phyloP scores from a whole-genome alignment of 1,284 basidiomycete species.

The Naganishia cerealis region DNA sequence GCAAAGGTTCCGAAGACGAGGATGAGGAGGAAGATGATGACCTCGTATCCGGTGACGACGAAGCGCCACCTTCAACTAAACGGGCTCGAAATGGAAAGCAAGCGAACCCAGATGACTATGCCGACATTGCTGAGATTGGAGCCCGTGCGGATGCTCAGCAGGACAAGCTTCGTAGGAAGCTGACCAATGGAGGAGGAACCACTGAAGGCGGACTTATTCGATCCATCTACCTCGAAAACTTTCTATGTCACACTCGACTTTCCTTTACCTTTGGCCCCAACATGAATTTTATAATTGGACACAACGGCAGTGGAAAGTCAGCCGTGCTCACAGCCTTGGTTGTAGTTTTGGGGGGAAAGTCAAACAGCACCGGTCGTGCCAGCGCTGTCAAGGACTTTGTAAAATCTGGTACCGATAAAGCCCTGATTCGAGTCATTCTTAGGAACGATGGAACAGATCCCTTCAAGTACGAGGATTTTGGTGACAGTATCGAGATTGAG shows the following conservation, averaged over 20 bases:
- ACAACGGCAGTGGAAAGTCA: slow-evolving; percentile 77
- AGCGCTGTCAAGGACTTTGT: slow-evolving; percentile 84
- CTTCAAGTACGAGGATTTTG: slow-evolving; percentile 67
- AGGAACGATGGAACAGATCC: slow-evolving; percentile 28
- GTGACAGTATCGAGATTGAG: slow-evolving; percentile 78
- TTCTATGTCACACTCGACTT: slow-evolving; percentile 92
- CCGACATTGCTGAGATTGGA: not conserved
- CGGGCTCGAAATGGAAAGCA: slow-evolving; percentile 11
- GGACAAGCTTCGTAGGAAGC: slow-evolving; percentile 6
- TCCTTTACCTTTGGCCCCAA: slow-evolving; percentile 80
- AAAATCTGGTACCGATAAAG: slow-evolving; percentile 27
- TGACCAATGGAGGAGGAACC: not conserved
- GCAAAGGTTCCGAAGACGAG: slow-evolving; percentile 3
- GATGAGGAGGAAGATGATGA: slow-evolving; percentile 13
- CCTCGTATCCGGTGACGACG: slow-evolving; percentile 3
- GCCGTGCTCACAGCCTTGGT: slow-evolving; percentile 91
- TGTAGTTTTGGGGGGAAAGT: slow-evolving; percentile 89
- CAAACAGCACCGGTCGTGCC: slow-evolving; percentile 81
- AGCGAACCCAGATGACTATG: not conserved
- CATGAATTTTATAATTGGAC: slow-evolving; percentile 96
- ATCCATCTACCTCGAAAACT: slow-evolving; percentile 69
- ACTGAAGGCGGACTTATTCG: slow-evolving; percentile 23
- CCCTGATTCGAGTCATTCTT: slow-evolving; percentile 15
- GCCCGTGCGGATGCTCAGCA: slow-evolving; percentile 8
- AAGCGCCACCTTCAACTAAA: not conserved